These are phyloP conservation scores for Biscogniauxia sp. DNA, from an alignment of 2,329 filamentous ascomycete species.

Conservation along the genomic window DNA sequence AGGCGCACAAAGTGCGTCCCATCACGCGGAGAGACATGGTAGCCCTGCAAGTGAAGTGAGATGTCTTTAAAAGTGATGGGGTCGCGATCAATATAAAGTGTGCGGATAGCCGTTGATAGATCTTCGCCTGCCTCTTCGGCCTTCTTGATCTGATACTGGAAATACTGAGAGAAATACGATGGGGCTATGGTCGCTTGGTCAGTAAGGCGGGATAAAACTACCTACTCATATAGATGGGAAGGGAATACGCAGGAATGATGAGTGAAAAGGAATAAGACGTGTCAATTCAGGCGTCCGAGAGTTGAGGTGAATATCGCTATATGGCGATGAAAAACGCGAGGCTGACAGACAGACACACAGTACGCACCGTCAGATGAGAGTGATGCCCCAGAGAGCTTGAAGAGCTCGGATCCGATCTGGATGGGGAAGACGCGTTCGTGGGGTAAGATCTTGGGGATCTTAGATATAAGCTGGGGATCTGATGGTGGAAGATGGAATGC, in stretches of 20 bases:
- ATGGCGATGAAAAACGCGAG: neutral
- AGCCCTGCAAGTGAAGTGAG: conserved; percentile 85
- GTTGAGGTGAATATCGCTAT: no score
- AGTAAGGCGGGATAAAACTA: conserved; percentile 14
- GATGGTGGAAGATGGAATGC: conserved; percentile 29
- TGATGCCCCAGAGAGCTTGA: conserved; percentile 71
- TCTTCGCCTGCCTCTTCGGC: conserved; percentile 60
- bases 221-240: no score
- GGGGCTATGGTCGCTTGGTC: conserved; percentile 58
- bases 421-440: conserved; percentile 73
- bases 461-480: conserved; percentile 37
- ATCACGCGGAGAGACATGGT: conserved; percentile 79
- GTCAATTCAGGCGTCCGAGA: no score
- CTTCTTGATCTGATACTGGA: conserved; percentile 73
- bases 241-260: conserved; percentile 2
- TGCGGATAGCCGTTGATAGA: conserved; percentile 56
- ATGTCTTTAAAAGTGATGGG: conserved; percentile 88
- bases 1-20: conserved; percentile 86
- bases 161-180: conserved; percentile 95
- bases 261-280: neutral
- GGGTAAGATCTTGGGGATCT: conserved; percentile 59
- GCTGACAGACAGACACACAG: neutral
- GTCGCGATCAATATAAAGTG: conserved; percentile 93
- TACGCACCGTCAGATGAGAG: conserved; percentile 68
- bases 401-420: conserved; percentile 69